A percentile compares a stretch with the other conserved stretches of the same genome.
Evolutionary conservation across 768 basidiomycete genomes (phyloP).

Genomic region (Pulveroboletus frians): DNA sequence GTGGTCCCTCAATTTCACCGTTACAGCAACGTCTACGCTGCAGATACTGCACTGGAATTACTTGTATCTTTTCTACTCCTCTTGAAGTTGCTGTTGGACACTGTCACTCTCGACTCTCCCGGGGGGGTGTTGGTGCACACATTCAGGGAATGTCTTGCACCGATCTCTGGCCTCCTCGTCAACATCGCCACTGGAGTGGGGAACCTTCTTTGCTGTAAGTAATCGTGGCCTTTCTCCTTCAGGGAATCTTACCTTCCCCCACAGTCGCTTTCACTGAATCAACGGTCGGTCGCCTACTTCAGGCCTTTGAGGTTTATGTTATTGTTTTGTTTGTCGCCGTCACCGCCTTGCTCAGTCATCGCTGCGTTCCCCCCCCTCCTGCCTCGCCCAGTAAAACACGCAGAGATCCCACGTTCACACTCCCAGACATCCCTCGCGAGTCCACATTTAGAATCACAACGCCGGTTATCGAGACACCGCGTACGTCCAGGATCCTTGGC

Average conservation of each 20-base stretch:
- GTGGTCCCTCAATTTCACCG: constrained; percentile 34
- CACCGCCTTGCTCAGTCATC: constrained; percentile 33
- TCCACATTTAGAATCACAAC: constrained; percentile 23
- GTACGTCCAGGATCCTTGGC: constrained; percentile 17
- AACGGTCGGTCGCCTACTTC: constrained; percentile 59
- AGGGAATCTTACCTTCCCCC: constrained; percentile 8
- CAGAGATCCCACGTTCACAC: constrained; percentile 5
- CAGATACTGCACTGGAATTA: constrained; percentile 54
- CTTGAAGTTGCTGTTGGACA: constrained; percentile 57
- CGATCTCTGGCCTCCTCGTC: constrained; percentile 49
- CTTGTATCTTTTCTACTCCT: constrained; percentile 54
- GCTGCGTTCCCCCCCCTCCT: not conserved
- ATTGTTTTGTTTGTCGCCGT: constrained; percentile 56
- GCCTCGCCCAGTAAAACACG: not conserved
- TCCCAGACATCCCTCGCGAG: constrained; percentile 25
- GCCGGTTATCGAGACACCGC: constrained; percentile 24
- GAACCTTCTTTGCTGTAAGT: constrained; percentile 55
- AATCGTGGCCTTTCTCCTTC: not conserved
- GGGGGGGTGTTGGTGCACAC: constrained; percentile 38
- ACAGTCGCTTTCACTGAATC: constrained; percentile 68
- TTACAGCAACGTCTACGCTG: constrained; percentile 49
- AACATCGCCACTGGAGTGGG: constrained; percentile 51
- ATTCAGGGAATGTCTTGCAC: constrained; percentile 42
- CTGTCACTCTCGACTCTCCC: constrained; percentile 37
- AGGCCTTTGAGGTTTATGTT: constrained; percentile 59